Evolutionary conservation across 352 stramenopile genomes (phyloP).

Genomic region (Pythium chondricola): DNA sequence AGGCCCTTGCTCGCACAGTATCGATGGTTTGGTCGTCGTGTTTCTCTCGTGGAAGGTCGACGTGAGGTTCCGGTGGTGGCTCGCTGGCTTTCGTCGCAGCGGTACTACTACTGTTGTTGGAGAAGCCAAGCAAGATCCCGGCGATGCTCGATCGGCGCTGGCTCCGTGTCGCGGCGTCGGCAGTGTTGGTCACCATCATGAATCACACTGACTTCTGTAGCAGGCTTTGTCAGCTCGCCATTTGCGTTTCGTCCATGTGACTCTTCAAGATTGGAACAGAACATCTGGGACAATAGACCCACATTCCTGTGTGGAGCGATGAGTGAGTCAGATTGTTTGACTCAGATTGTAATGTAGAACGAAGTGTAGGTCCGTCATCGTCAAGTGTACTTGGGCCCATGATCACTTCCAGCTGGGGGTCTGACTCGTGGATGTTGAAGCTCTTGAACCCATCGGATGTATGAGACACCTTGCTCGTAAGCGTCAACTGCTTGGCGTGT

Average conservation of each 20-base stretch:
- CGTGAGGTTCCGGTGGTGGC: too few species aligned
- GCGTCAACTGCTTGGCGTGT: too few species aligned
- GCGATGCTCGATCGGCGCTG: neutral
- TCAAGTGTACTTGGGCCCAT: too few species aligned
- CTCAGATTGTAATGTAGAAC: neutral
- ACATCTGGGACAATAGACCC: neutral
- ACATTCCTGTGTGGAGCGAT: neutral
- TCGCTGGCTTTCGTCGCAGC: too few species aligned
- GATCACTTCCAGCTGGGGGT: too few species aligned
- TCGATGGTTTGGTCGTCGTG: slow-evolving; percentile 1
- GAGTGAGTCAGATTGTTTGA: too few species aligned
- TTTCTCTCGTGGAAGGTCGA: neutral
- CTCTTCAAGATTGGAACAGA: slow-evolving; percentile 1
- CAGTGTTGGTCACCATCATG: slow-evolving; percentile 16
- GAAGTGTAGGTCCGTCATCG: neutral
- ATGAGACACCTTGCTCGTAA: too few species aligned
- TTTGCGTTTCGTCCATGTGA: neutral
- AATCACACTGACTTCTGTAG: neutral
- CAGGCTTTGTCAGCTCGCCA: too few species aligned
- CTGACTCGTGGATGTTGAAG: too few species aligned
- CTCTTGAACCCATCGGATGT: too few species aligned
- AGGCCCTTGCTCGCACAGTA: slow-evolving; percentile 6
- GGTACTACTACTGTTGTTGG: neutral
- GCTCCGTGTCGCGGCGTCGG: neutral
- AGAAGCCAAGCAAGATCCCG: neutral